Base-by-base conservation (phyloP, 768 basidiomycete genomes). In the Serendipita sp. region DNA sequence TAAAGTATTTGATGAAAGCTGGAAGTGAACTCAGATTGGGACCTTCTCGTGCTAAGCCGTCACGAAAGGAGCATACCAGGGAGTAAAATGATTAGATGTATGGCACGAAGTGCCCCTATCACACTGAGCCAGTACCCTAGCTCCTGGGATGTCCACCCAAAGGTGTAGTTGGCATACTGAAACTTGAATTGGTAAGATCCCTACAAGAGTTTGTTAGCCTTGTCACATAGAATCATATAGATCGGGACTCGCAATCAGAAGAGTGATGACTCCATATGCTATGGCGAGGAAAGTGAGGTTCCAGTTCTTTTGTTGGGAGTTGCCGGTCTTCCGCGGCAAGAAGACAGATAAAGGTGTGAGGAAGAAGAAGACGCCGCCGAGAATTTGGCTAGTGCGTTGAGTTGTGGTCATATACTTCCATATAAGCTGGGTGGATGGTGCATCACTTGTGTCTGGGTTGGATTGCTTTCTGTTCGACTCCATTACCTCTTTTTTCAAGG, bases 101-200 rank as follows among this genome's bases (percentile, higher is more conserved):
- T 2, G 0, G 86, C 85, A 2, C 86, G 79, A 0, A 76, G 70
- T 36, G 74, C 74, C 4, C 83, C 83, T 8, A 83, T 70, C 10
- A 80, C 68, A 65, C 82, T 85, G 10, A 88, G 69, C 75, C 79
- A 89, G 70, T 89, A 89, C n/a, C 86, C 86, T n/a, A 84, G 71
- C 88, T 89, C 76, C 75, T 86, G 84, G 23, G 88, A 77, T 32
- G 73, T 78, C 89, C 88, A 91, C 2, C 78, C 76, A 71, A 86
- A 90, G 2, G 75, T 77, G 0, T 77, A 73, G 7, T 80, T 76
- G 1, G 83, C 81, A 71, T 85, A 91, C 68, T 88, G 85, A 65
- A 89, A 80, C 67, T 81, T 83, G 68, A 78, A 83, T 2, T 76
- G 67, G 64, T 77, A 76, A 3, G 83, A 79, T 3, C 82, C 83